Evolutionary conservation across 768 basidiomycete species (phyloP).

Genomic region (Auricularia heimuer): DNA sequence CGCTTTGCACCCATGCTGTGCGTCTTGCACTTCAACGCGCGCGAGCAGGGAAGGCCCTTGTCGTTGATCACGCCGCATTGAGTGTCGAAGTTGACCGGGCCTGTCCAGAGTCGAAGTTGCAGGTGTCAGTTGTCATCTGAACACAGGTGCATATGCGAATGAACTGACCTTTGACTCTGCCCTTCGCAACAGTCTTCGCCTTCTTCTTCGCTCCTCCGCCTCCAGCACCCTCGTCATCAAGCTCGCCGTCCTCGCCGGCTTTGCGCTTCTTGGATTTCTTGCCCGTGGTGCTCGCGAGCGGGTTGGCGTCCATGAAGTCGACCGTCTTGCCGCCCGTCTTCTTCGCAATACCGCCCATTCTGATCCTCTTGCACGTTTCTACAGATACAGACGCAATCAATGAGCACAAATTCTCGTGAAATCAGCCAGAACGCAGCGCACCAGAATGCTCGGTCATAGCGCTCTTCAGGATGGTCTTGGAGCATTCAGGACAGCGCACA

Average conservation of each 20-base stretch:
- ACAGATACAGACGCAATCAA: neutral
- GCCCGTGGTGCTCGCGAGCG: constrained; percentile 4
- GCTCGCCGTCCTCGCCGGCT: constrained; percentile 56
- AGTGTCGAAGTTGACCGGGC: constrained; percentile 81
- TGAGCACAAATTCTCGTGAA: neutral
- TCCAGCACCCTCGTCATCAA: constrained; percentile 40
- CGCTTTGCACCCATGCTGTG: constrained; percentile 97
- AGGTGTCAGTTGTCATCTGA: neutral
- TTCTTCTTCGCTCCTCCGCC: constrained; percentile 66
- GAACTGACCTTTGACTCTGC: constrained; percentile 61
- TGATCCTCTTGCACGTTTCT: constrained; percentile 57
- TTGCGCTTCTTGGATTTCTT: constrained; percentile 54
- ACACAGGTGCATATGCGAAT: neutral
- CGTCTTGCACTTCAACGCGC: constrained; percentile 94
- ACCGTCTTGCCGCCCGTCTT: constrained; percentile 19
- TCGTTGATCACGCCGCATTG: constrained; percentile 98
- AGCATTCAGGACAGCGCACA: constrained; percentile 72
- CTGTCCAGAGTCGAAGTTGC: constrained; percentile 6
- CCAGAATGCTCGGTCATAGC: constrained; percentile 41
- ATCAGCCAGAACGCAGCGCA: neutral
- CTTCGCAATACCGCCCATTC: constrained; percentile 31
- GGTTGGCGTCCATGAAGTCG: constrained; percentile 6
- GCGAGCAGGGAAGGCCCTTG: constrained; percentile 84
- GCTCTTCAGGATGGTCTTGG: constrained; percentile 69
- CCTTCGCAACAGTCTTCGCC: constrained; percentile 61